These are phyloP conservation scores for Ophiostoma ulmi DNA, from an alignment of 2,329 filamentous ascomycete species.

Conservation along the genomic window DNA sequence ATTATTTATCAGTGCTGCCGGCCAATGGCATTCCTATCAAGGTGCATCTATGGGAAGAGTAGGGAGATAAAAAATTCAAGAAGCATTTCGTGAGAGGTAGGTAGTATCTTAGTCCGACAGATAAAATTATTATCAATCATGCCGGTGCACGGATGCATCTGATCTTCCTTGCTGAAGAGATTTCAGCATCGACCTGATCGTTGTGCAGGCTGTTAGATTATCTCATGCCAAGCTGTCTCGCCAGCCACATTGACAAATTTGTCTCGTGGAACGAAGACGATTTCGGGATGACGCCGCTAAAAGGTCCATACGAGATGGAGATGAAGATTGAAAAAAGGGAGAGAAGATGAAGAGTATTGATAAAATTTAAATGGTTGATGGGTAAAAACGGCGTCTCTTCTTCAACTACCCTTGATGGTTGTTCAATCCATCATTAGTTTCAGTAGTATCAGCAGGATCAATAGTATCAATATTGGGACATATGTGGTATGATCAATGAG, in stretches of 20 bases:
- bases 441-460: background rate
- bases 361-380: background rate
- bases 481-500: background rate
- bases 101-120: background rate
- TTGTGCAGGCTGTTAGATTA: slow-evolving; percentile 3
- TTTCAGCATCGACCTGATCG: background rate
- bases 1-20: background rate
- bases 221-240: background rate
- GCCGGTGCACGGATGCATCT: background rate
- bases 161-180: background rate
- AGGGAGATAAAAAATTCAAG: background rate
- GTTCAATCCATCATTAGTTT: background rate
- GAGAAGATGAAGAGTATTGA: background rate
- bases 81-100: background rate
- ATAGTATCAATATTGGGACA: background rate
- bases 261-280: no score
- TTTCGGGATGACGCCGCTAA: background rate
- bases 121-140: background rate
- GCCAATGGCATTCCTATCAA: background rate
- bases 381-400: background rate
- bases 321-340: background rate
- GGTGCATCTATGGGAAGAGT: background rate
- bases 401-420: background rate
- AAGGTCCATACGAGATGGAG: background rate
- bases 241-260: background rate